Base-by-base conservation (phyloP, 1,139 yeast genomes). In the Hemisphaericaspora xylofermentans region DNA sequence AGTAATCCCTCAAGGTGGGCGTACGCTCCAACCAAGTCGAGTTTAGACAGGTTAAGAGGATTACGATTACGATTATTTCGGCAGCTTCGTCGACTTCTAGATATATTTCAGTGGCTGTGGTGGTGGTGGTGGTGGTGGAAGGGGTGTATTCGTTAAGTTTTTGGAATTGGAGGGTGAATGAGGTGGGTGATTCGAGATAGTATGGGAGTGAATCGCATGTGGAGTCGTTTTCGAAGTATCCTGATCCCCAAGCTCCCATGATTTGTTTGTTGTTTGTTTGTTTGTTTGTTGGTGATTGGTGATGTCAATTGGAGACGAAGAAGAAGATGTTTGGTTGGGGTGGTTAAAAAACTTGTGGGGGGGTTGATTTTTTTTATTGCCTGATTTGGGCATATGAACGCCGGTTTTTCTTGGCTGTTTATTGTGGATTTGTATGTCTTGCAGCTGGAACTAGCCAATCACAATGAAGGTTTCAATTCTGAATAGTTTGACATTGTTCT, bases 181-280 rank as follows among this genome's bases (percentile, higher is more conserved):
- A 4, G 10, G 6, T 12, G 4, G 27, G 10, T 24, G 10, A 12
- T 12, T 32, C 22, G 2, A 33, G 15, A 15, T 38, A 27, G 19
- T 33, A 31, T 3, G 42, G 47, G 29, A 50, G 39, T 12, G 35
- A 28, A 27, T 51, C 56, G 19, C 49, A 45, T 2, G 49, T 47
- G 15, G 33, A 13, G 33, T 51, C 56, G 30, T 47, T 53, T 12
- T 52, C 56, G 22, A 51, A 50, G 16, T 50, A 37, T 7, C 49
- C 36, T 13, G 41, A 26, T 6, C 54, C 56, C 47, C 51, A 50
- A 13, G 53, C 48, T 4, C 56, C 56, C 56, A 52, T 51, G 13
- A 15, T 30, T n/a, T n/a, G n/a, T n/a, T n/a, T n/a, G n/a, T n/a
- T n/a, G n/a, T n/a, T n/a, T n/a, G n/a, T n/a, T n/a, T n/a, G n/a